Evolutionary conservation across 1,284 basidiomycete genomes (phyloP).

Genomic region (Rhodotorula sp.): DNA sequence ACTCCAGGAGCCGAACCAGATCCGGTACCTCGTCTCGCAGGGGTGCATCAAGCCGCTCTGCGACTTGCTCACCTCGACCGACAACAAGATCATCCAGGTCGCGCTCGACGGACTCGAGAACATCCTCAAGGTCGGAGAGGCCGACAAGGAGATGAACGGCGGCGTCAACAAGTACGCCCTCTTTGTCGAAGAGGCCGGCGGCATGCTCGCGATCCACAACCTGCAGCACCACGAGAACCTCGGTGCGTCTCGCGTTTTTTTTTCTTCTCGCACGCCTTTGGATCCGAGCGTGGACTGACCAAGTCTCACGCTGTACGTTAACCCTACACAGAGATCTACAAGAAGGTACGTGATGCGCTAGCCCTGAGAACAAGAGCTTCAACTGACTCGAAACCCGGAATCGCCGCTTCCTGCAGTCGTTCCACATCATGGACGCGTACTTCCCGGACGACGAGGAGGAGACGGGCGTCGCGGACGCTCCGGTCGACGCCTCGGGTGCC

Average conservation of each 20-base stretch:
- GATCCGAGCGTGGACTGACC: neutral
- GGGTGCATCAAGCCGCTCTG: constrained; percentile 99
- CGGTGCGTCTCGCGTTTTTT: constrained; percentile 54
- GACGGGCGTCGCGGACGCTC: constrained; percentile 72
- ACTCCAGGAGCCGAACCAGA: constrained; percentile 93
- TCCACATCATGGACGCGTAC: constrained; percentile 41
- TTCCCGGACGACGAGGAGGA: constrained; percentile 56
- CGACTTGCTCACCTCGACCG: constrained; percentile 93
- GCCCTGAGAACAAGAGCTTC: neutral
- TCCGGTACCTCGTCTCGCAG: constrained; percentile 95
- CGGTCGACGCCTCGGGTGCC: constrained; percentile 72
- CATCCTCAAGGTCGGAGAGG: constrained; percentile 96
- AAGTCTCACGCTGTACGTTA: neutral
- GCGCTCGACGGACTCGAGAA: constrained; percentile 97
- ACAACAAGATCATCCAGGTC: constrained; percentile 99
- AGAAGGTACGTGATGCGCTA: neutral
- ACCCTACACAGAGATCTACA: constrained; percentile 9
- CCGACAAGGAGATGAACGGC: constrained; percentile 82
- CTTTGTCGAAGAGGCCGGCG: constrained; percentile 95
- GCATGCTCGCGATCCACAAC: constrained; percentile 98
- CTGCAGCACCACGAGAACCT: constrained; percentile 92
- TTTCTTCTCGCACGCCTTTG: constrained; percentile 46
- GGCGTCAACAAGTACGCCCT: constrained; percentile 90
- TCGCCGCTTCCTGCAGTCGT: neutral
- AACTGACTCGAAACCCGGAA: neutral